Base-by-base conservation (phyloP, 2,329 filamentous ascomycete species). In the Fusarium decemcellulare region DNA sequence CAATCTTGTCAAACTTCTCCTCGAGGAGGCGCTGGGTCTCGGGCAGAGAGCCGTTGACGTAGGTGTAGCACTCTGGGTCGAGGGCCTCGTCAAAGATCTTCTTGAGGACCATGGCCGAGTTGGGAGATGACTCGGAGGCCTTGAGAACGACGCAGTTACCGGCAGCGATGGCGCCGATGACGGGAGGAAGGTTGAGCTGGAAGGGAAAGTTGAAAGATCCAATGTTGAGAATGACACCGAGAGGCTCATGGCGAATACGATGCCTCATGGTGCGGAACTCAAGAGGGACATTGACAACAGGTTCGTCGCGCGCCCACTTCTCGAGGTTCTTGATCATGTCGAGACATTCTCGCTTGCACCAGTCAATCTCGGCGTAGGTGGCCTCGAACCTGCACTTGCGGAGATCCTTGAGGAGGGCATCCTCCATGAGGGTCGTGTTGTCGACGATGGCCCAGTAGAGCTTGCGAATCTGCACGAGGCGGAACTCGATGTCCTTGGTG, bases 1-100 rank as follows among this genome's bases (percentile, higher is more conserved):
- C 95, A 76, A 99, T 97, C 87, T 98, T 98, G 83, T 97, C 95
- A 92, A 95, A 99, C 80, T 95, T 95, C 83, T 94, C 89, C 61
- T 95, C 90, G 36, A 99, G 87, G 46, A 98, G 83, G 12, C 90
- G 90, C 47, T 92, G 93, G 5, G 92, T 94, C 84, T 97, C 94
- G 5, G 91, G 86, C 18, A 97, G 82, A 30, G 85, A 90, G 64
- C 96, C 96, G 78, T 98, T 96, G 71, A 98, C 85, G 62, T 94
- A 88, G 37, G 85, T 83, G 81, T 94, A 98, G 72, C 90, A 91
- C 15, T 89, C 88, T 2, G 90, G 88, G 78, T 98, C 96, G 56
- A 99, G 90, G 40, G 88, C 87, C 42, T 89, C 86, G 76, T 92
- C 88, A 51, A 98, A 81, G 71, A 98, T 88, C 81, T 93, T 91